These are phyloP conservation scores for Rhynchosporium graminicola DNA, from an alignment of 2,329 filamentous ascomycete species.

Conservation along the genomic window DNA sequence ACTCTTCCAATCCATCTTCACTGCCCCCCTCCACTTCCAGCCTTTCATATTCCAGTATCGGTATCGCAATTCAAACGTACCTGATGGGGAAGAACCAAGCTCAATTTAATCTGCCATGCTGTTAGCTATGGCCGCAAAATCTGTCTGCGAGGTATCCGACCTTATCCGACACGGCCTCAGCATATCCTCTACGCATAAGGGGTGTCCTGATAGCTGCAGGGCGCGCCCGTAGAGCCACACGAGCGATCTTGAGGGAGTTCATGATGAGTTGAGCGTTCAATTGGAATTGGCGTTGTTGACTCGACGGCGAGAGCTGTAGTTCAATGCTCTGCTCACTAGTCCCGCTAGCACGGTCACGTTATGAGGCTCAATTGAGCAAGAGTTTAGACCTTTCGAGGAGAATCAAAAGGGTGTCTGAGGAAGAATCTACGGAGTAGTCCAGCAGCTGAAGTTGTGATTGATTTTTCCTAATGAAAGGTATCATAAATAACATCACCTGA, in stretches of 20 bases:
- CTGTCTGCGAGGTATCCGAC: conserved; percentile 45
- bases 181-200: conserved; percentile 86
- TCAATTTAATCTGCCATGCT: conserved; percentile 80
- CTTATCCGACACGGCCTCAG: conserved; percentile 84
- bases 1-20: neutral
- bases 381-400: neutral
- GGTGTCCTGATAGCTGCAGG: conserved; percentile 75
- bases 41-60: neutral
- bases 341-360: conserved; percentile 10
- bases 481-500: neutral
- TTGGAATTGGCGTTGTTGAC: conserved; percentile 45
- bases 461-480: neutral
- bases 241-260: conserved; percentile 93
- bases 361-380: conserved; percentile 10
- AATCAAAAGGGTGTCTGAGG: too few relatives aligned
- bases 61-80: conserved; percentile 57
- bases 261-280: conserved; percentile 59
- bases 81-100: conserved; percentile 96
- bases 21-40: neutral
- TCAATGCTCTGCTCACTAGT: conserved; percentile 19
- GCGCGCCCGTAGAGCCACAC: conserved; percentile 82
- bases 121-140: conserved; percentile 36
- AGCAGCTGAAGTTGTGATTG: neutral
- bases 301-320: conserved; percentile 28
- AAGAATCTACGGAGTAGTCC: too few relatives aligned